phyloP scores from a whole-genome alignment of 2,329 filamentous ascomycete genomes.

The Paecilomyces fulvus region DNA sequence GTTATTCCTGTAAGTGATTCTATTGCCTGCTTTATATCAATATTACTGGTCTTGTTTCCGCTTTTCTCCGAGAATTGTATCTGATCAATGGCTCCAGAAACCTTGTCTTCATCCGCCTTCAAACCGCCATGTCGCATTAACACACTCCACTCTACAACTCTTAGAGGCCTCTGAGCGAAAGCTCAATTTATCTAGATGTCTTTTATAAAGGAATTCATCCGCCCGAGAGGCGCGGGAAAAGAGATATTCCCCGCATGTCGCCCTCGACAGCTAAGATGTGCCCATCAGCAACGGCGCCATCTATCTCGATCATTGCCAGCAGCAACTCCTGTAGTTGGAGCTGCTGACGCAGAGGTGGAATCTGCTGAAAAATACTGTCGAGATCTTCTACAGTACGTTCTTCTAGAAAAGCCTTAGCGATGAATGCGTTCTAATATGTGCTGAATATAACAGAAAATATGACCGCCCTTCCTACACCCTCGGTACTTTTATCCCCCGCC shows the following conservation, averaged over 20 bases:
- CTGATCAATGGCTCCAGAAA: background rate
- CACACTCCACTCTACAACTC: background rate
- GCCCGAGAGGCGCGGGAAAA: slow-evolving; percentile 11
- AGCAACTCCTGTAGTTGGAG: slow-evolving; percentile 12
- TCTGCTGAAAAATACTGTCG: slow-evolving; percentile 51
- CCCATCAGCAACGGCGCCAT: slow-evolving; percentile 11
- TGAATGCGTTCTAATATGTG: background rate
- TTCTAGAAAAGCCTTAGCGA: background rate
- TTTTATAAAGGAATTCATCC: slow-evolving; percentile 12
- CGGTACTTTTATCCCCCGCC: slow-evolving; percentile 70
- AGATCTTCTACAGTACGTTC: slow-evolving; percentile 45
- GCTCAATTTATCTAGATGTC: slow-evolving; percentile 12
- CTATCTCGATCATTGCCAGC: slow-evolving; percentile 16
- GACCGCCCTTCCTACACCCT: slow-evolving; percentile 85
- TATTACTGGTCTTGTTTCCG: background rate
- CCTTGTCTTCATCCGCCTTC: background rate
- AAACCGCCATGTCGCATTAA: background rate
- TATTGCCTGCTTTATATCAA: background rate
- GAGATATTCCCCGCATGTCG: slow-evolving; percentile 8
- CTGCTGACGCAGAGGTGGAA: slow-evolving; percentile 41
- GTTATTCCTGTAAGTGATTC: background rate
- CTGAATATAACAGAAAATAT: slow-evolving; percentile 53
- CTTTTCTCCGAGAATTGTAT: background rate
- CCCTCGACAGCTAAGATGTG: background rate
- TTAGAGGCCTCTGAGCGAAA: background rate